Base-by-base conservation (phyloP, 1,139 yeast genomes). In the Scheffersomyces segobiensis region DNA sequence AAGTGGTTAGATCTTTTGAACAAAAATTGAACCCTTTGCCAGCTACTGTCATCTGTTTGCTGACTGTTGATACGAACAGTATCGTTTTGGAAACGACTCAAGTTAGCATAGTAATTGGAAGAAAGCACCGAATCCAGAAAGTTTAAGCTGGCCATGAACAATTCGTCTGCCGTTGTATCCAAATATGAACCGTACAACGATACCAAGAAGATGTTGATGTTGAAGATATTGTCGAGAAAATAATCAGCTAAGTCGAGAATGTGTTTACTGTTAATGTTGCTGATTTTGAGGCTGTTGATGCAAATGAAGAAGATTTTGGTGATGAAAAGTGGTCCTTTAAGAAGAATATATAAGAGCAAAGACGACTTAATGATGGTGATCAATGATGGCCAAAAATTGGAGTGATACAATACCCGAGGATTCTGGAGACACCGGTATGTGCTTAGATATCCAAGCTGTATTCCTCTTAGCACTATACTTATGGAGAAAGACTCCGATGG, bases 401-500 rank as follows among this genome's bases (percentile, higher is more conserved):
- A 70, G 5, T 72, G 66, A 49, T 69, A 65, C 54, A 75, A 70
- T 54, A 78, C 61, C 22, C 71, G 71, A 1, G 84, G 84, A 64
- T 84, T 83, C 63, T 77, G 80, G 32, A 83, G 67, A 1, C 85
- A 80, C 48, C 87, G 66, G 61, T 78, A 82, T 1, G 78, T 76
- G 3, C 88, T 87, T 7, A 83, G 69, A 6, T 82, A 56, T 0
- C 86, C 83, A 55, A 86, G 71, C 67, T 85, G 88, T 39, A 82
- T 62, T 0, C 89, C 89, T n/a, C 88, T 73, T 17, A 82, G 60
- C 20, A 85, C 75, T 0, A 87, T 79, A 59, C 78, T 61, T 1
- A 76, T 52, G 1, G 87, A 78, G 63, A 85, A 83, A 74, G 81
- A 65, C 6, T 64, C 65, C 21, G 84, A 81, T 0, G 87, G 86